Evolutionary conservation across 352 stramenopile species (phyloP).

Genomic region (Phytophthora pluvialis): DNA sequence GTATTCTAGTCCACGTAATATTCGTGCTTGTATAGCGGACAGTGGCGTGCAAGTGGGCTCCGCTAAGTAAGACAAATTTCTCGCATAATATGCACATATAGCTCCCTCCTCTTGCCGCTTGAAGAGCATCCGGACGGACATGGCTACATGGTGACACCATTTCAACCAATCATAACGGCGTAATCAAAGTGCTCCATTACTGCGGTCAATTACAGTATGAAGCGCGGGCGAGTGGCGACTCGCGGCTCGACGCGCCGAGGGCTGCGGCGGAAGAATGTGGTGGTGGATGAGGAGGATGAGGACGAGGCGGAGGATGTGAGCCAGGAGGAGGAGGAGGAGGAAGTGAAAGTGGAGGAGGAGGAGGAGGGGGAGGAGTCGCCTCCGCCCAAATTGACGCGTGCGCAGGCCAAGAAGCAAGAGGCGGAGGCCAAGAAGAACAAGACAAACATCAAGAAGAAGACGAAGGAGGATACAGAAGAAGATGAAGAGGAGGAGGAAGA

Average conservation of each 20-base stretch:
- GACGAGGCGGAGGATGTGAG: conserved; percentile 30
- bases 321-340: conserved; percentile 40
- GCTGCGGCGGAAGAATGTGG: conserved; percentile 78
- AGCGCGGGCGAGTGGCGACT: conserved; percentile 58
- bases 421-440: conserved; percentile 43
- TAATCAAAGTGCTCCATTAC: too few species aligned
- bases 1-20: too few species aligned
- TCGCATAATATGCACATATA: too few species aligned
- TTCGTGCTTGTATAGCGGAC: too few species aligned
- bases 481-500: conserved; percentile 52
- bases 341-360: conserved; percentile 37
- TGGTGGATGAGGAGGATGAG: conserved; percentile 70
- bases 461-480: conserved; percentile 40
- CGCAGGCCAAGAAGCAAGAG: conserved; percentile 46
- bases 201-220: conserved; percentile 41
- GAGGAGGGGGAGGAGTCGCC: conserved; percentile 40
- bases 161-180: conserved; percentile 11
- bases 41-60: too few species aligned
- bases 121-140: too few species aligned
- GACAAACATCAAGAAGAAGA: conserved; percentile 42
- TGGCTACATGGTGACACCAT: neutral
- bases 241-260: conserved; percentile 53
- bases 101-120: too few species aligned
- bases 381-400: conserved; percentile 41
- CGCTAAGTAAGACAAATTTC: too few species aligned